Evolutionary conservation across 2,329 filamentous ascomycete species (phyloP).

Genomic region (Fusarium sp.): DNA sequence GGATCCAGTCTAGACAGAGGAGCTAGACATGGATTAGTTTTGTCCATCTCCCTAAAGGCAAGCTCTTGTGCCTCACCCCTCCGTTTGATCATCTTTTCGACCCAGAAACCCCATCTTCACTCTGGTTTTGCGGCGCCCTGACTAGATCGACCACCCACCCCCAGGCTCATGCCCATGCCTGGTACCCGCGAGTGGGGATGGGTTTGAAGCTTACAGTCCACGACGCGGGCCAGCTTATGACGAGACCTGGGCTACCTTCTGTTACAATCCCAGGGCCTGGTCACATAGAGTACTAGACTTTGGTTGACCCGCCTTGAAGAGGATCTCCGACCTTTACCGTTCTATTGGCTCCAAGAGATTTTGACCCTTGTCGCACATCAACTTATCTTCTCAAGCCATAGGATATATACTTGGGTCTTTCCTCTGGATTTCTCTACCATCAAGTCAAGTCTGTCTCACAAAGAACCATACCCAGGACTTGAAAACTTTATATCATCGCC

Average conservation of each 20-base stretch:
- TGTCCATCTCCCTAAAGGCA: slow-evolving; percentile 29
- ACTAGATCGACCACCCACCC: slow-evolving; percentile 32
- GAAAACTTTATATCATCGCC: slow-evolving; percentile 23
- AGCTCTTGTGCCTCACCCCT: slow-evolving; percentile 39
- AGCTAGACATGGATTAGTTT: slow-evolving; percentile 42
- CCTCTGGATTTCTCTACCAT: slow-evolving; percentile 42
- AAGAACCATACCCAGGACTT: slow-evolving; percentile 39
- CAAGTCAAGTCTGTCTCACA: slow-evolving; percentile 40
- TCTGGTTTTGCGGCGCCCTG: slow-evolving; percentile 34
- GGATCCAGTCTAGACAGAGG: slow-evolving; percentile 26
- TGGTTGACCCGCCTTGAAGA: slow-evolving; percentile 40
- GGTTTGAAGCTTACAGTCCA: slow-evolving; percentile 38
- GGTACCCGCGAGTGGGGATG: slow-evolving; percentile 35
- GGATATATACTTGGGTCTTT: slow-evolving; percentile 46
- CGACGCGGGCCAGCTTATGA: slow-evolving; percentile 41
- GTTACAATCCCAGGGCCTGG: slow-evolving; percentile 42
- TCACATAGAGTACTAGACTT: slow-evolving; percentile 40
- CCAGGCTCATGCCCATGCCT: slow-evolving; percentile 35
- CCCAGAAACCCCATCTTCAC: slow-evolving; percentile 40
- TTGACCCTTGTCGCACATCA: slow-evolving; percentile 48
- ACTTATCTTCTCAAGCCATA: slow-evolving; percentile 39
- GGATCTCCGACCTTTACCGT: slow-evolving; percentile 49
- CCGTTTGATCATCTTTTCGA: slow-evolving; percentile 45
- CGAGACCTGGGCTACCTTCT: slow-evolving; percentile 46
- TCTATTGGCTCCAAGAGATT: slow-evolving; percentile 49